phyloP scores from a whole-genome alignment of 2,329 filamentous ascomycete species.

The Xylaria polymorpha region DNA sequence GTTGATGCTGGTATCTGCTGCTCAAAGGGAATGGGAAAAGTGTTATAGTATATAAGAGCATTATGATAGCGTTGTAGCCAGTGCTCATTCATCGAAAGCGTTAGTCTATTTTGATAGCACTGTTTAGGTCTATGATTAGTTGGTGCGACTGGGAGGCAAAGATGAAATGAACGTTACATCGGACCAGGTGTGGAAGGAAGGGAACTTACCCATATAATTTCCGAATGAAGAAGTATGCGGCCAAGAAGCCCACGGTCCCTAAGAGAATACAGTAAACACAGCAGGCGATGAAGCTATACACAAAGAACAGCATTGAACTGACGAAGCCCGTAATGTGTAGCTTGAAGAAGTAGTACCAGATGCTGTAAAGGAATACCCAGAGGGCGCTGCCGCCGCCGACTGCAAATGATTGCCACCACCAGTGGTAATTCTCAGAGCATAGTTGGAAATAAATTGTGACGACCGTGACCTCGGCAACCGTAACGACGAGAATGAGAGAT shows the following conservation, averaged over 20 bases:
- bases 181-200: too few relatives aligned
- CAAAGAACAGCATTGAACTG: constrained; percentile 84
- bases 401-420: constrained; percentile 92
- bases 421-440: constrained; percentile 87
- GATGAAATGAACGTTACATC: background rate
- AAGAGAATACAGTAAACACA: constrained; percentile 83
- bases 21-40: constrained; percentile 17
- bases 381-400: constrained; percentile 79
- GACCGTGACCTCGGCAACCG: constrained; percentile 84
- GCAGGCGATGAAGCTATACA: constrained; percentile 85
- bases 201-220: constrained; percentile 79
- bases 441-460: constrained; percentile 86
- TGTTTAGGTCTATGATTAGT: constrained; percentile 45
- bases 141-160: background rate
- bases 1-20: constrained; percentile 24
- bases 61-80: constrained; percentile 38
- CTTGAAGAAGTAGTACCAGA: constrained; percentile 85
- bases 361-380: constrained; percentile 85
- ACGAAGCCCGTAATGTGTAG: constrained; percentile 84
- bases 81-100: background rate
- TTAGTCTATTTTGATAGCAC: constrained; percentile 65
- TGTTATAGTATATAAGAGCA: constrained; percentile 36
- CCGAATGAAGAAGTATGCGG: constrained; percentile 84
- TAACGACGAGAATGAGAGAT: constrained; percentile 76
- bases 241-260: constrained; percentile 86